Base-by-base conservation (phyloP, 2,329 filamentous ascomycete genomes). In the Cercospora sp. region DNA sequence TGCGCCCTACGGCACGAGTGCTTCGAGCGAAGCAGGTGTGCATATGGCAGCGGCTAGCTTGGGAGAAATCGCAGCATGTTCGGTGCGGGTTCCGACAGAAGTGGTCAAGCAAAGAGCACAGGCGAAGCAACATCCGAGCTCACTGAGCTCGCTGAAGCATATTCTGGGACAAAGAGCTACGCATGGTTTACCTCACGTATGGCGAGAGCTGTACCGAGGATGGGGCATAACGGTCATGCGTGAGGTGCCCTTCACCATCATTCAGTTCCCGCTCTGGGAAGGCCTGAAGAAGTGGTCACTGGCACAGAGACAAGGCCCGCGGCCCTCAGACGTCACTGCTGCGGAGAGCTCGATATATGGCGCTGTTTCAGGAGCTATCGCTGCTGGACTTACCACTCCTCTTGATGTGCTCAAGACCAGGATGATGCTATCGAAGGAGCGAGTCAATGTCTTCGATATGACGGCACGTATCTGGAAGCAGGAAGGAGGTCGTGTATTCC, bases 191-290 rank as follows among this genome's bases (percentile, higher is more conserved):
- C 71, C 73, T 69, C 82, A 88, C 28, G 91, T 98, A 59, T 89
- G 92, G 85, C 83, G 87, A 69, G 94, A 97, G 81, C 81, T 99
- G 65, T 99, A 99, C 80, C 86, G 95, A 39, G 95, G 96, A 1
- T 97, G 93, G 86, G 87, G 89, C 18, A 93, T 98, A 74, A 99
- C 95, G 1, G 90, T 99, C 63, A 90, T 97, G 82, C 89, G 95
- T 67, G 95, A 99, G 83, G 94, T 99, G 69, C 95, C 95, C 3
- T 99, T 99, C 77, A 98, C 96, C 2, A 90, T 97, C 9, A 91
- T 99, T 70, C 95, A 99, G 80, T 99, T 99, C 79, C 95, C 95
- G 57, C 86, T 99, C 70, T 99, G 95, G 95, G 95, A 99, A 81
- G 89, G 86, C 4, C 87, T 98, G 85, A 98, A 97, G 85, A 84